These are phyloP conservation scores for Aureobasidium namibiae DNA, from an alignment of 2,329 filamentous ascomycete genomes.

Conservation along the genomic window DNA sequence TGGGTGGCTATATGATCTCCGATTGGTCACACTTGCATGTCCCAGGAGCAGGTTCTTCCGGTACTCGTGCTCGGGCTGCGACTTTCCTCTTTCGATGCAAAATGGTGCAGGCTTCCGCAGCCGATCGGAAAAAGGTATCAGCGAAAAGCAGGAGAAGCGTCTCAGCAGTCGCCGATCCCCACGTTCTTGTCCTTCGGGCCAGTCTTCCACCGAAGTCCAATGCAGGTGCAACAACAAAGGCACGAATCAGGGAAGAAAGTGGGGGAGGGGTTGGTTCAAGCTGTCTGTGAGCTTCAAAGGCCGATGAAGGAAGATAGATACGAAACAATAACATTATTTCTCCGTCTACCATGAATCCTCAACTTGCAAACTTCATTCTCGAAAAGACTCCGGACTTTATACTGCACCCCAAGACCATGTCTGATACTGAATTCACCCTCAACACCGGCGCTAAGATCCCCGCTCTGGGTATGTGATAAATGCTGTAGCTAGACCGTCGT, in stretches of 20 bases:
- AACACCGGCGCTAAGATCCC: slow-evolving; percentile 33
- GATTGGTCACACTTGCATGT: neutral
- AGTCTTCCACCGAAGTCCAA: neutral
- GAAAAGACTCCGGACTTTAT: slow-evolving; percentile 22
- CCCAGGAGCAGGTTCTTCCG: neutral
- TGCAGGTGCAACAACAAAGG: neutral
- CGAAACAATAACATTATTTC: neutral
- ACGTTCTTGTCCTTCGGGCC: neutral
- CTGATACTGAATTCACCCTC: slow-evolving; percentile 26
- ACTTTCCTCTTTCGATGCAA: neutral
- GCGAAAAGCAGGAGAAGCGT: neutral
- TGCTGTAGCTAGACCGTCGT: neutral
- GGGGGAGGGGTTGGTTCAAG: neutral
- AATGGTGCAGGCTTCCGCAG: neutral
- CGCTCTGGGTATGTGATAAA: slow-evolving; percentile 22
- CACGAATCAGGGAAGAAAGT: neutral
- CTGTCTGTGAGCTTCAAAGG: slow-evolving; percentile 3
- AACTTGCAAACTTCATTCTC: slow-evolving; percentile 25
- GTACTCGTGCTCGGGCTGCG: neutral
- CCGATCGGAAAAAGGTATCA: slow-evolving; percentile 2
- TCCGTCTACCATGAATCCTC: slow-evolving; percentile 21
- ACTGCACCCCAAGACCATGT: slow-evolving; percentile 22
- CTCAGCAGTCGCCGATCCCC: neutral
- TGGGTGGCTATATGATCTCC: neutral
- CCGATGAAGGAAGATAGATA: neutral